phyloP scores from a whole-genome alignment of 139 green algal genomes.

The Chlamydomonas sp. region DNA sequence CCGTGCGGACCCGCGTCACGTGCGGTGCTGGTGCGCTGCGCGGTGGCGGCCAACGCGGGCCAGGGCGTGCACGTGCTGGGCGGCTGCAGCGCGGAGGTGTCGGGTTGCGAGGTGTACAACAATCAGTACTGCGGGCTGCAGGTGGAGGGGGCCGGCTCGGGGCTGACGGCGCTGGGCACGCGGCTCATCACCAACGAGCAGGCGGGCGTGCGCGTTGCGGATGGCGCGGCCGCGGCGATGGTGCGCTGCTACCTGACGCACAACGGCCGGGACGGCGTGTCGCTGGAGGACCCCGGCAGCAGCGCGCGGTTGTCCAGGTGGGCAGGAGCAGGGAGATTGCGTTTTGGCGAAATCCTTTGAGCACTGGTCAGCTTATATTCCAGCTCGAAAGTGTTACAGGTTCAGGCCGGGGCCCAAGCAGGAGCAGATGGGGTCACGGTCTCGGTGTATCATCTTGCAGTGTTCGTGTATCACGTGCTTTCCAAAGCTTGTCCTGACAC shows the following conservation, averaged over 20 bases:
- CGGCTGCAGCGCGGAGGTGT: neutral
- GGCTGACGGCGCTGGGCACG: slow-evolving; percentile 3
- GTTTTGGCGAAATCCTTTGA: neutral
- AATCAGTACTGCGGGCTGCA: slow-evolving; percentile 4
- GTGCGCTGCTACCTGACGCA: neutral
- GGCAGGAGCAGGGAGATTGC: neutral
- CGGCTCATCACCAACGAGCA: slow-evolving; percentile 15
- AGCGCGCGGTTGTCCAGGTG: neutral
- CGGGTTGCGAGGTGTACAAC: slow-evolving; percentile 29
- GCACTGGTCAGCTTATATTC: too few species aligned
- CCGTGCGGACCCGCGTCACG: neutral
- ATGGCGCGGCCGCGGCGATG: neutral
- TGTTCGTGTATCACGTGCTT: too few species aligned
- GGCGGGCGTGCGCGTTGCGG: neutral
- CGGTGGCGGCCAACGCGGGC: slow-evolving; percentile 19
- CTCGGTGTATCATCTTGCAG: too few species aligned
- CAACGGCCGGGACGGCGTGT: slow-evolving; percentile 33
- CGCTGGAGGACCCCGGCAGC: slow-evolving; percentile 22
- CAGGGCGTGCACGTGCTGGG: neutral
- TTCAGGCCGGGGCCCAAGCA: too few species aligned
- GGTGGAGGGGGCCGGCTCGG: neutral
- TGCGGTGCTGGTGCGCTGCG: slow-evolving; percentile 4
- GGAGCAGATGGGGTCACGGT: too few species aligned
- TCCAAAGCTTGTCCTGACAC: too few species aligned
- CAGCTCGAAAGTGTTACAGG: too few species aligned